A percentile compares a stretch with the other conserved stretches of the same genome.
Conservation (phyloP, 176 grass and related monocot genomes). For the Bothriochloa decipiens region DNA sequence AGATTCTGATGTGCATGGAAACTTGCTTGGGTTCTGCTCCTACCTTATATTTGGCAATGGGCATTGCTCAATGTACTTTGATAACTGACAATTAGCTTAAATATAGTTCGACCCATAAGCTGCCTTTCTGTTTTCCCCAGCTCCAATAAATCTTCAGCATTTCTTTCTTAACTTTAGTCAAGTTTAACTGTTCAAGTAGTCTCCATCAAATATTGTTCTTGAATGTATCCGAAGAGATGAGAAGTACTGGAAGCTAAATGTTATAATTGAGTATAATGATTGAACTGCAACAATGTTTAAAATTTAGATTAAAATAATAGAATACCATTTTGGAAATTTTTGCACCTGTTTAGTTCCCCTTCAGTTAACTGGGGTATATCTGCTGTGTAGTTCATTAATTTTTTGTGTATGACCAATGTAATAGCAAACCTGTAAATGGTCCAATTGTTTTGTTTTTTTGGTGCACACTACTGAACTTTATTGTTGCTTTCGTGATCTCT, state of each 20-base stretch:
- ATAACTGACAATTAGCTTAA: neutral
- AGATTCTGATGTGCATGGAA: neutral
- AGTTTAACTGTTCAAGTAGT: neutral
- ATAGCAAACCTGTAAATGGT: neutral
- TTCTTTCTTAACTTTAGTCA: neutral
- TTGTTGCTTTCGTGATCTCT: conserved; percentile 34
- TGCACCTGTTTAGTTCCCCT: neutral
- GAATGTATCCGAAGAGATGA: neutral
- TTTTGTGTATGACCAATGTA: neutral
- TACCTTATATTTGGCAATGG: neutral
- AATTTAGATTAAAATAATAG: neutral
- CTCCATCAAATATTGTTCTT: neutral
- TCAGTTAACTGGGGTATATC: neutral
- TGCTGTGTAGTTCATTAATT: neutral
- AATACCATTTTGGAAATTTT: neutral
- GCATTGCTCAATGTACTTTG: neutral
- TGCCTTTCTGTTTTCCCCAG: neutral
- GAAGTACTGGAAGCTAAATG: neutral
- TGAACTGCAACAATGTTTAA: neutral
- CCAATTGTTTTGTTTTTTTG: conserved; percentile 20
- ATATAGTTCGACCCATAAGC: neutral
- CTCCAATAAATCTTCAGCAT: conserved; percentile 9
- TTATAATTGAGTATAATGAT: neutral
- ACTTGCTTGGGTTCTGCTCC: neutral
- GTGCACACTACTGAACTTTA: neutral